Evolutionary conservation across 495 filamentous ascomycete species (phyloP), one percentile per base, ranked within the genome.

Genomic region (Evansstolkia leycettana): DNA sequence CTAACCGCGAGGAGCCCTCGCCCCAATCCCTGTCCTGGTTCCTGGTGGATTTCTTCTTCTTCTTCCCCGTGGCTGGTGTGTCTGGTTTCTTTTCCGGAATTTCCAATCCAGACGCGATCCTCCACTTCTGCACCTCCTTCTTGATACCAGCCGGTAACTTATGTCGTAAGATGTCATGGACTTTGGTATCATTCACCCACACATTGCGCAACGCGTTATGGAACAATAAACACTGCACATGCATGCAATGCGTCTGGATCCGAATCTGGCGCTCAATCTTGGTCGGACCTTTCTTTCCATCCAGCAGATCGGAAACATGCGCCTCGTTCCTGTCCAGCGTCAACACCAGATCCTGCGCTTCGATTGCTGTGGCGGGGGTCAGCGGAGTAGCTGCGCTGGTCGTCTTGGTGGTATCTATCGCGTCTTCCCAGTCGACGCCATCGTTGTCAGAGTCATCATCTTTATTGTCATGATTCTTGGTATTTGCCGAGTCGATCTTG

Each of bases 341-440:
- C 46, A 94, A 62, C 39, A 90, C 82, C 2, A 94, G 65, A 54
- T 92, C 79, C 25, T 50, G 51, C 31, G 60, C 42, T 25, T 52
- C 60, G 31, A 48, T 45, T 10, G 36, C 42, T 2, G 63, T 56
- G 7, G 34, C 50, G 6, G 40, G 48, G 3, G 54, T 34, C 10
- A 47, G 45, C 11, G 51, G 45, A 11, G 55, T 50, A 2, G 52
- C 42, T 39, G 51, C 43, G 57, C 49, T 37, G 44, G 49, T 20
- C 7, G 39, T 38, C 5, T 48, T 44, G 5, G 47, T 52, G 16
- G 69, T 51, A 17, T 71, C 65, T 17, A 76, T 64, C 3, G 89
- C 86, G 61, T 94, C 85, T 62, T 94, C 89, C 68, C 90, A 94
- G 43, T 92, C 82, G 34, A 84, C 80, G 0, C 70, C 67, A 2